phyloP scores from a whole-genome alignment of 1,284 basidiomycete species.

The Caloboletus inedulis region DNA sequence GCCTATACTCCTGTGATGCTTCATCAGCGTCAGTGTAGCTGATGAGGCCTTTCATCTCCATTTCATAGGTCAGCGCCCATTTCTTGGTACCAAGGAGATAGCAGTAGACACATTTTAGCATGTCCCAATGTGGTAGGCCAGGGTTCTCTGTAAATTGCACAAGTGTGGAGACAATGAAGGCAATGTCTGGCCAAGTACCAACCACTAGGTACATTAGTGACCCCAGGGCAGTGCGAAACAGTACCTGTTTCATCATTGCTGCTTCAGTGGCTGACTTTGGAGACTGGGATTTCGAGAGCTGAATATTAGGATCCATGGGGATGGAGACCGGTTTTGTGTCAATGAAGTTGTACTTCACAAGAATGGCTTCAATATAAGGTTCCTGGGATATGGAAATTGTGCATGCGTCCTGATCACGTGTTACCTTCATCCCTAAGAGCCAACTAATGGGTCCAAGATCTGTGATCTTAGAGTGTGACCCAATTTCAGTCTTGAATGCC shows the following conservation, averaged over 20 bases:
- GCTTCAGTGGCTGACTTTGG: accelerated
- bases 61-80: no score
- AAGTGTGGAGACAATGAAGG: background rate
- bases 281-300: background rate
- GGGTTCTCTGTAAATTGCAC: background rate
- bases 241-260: background rate
- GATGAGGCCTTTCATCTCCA: no score
- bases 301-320: background rate
- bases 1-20: no score
- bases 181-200: background rate
- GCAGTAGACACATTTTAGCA: background rate
- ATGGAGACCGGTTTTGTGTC: accelerated
- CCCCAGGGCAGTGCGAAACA: background rate
- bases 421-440: background rate
- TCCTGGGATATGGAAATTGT: background rate
- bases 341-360: accelerated
- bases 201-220: background rate
- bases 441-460: background rate
- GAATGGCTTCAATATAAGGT: background rate
- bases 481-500: background rate
- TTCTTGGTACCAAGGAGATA: background rate
- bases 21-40: no score
- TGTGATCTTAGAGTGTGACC: background rate
- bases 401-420: accelerated
- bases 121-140: background rate